Evolutionary conservation across 352 stramenopile species (phyloP), one percentile per base, ranked within the genome.

Genomic region (Halophytophthora batemanensis): DNA sequence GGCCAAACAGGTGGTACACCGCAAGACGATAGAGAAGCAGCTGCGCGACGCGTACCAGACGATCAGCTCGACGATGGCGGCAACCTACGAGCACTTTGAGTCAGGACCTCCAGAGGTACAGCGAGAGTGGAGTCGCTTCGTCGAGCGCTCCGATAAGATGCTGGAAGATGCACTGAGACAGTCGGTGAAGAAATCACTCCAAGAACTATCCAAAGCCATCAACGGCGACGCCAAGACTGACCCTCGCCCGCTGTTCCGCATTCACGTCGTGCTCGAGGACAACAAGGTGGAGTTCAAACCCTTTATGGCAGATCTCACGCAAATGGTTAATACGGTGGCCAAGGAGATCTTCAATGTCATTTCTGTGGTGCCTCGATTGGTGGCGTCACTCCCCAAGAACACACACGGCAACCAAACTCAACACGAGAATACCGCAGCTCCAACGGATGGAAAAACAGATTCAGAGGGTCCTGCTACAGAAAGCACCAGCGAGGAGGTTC

Each of bases 271-370:
- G 15, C 77, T 98, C 11, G 93, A 98, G 70, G 86, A 96, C 48
- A 96, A 75, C 46, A 87, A 86, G 42, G 89, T 98, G 17, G 90
- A 97, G 59, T 98, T 97, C 61, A 87, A 90, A 39, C 95, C 95
- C 6, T 87, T 94, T 35, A 98, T 98, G 86, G 78, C 93, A 3
- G 88, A 97, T 48, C 69, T 98, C 1, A 97, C 90, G 1, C 89
- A 97, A 50, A 96, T 96, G 70, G 90, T 98, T 13, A 98, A 98
- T 64, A 92, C 74, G 8, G 86, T 98, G 6, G 87, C 90, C 2
- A 98, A 98, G 61, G 87, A 98, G 53, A 84, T 98, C n/a, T 97
- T 98, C 59, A 94, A 85, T 29, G 84, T 93, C 17, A 93, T 98
- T 45, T 94, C 76, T 10, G 87, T 97, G 10, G 88, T 98, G 4